Conservation (phyloP, 2,329 filamentous ascomycete species). For the Dactylellina parvicollis region DNA sequence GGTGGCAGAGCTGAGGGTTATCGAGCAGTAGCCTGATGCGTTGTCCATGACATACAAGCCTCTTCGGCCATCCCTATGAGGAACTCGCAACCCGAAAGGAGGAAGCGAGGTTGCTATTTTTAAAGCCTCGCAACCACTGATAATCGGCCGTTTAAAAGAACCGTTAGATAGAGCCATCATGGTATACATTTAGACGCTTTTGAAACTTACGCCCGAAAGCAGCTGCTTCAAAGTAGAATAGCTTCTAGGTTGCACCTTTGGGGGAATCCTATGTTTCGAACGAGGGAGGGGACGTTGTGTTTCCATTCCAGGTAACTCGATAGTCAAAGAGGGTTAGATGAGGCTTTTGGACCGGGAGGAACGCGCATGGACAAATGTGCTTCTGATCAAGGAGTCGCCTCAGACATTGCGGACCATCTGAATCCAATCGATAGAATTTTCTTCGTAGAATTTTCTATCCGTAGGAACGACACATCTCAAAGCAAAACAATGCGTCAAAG, state of each 20-base stretch:
- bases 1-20: conserved; percentile 36
- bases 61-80: conserved; percentile 38
- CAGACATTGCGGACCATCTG: conserved; percentile 8
- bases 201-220: background rate
- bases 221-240: conserved; percentile 18
- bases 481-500: conserved; percentile 35
- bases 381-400: conserved; percentile 24
- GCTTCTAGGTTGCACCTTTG: background rate
- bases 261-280: conserved; percentile 52
- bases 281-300: background rate
- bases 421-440: conserved; percentile 51
- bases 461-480: conserved; percentile 23
- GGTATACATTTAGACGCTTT: conserved; percentile 15
- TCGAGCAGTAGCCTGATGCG: conserved; percentile 48
- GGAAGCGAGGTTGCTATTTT: conserved; percentile 52
- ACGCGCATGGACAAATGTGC: conserved; percentile 27
- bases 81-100: conserved; percentile 42
- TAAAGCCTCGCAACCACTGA: conserved; percentile 27
- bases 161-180: conserved; percentile 36
- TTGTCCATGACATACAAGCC: conserved; percentile 52
- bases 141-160: conserved; percentile 35
- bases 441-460: conserved; percentile 29
- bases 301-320: conserved; percentile 48
- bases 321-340: conserved; percentile 38
- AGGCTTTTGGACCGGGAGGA: conserved; percentile 25